Evolutionary conservation across 1,284 basidiomycete species (phyloP).

Genomic region (Trichosporon sp.): DNA sequence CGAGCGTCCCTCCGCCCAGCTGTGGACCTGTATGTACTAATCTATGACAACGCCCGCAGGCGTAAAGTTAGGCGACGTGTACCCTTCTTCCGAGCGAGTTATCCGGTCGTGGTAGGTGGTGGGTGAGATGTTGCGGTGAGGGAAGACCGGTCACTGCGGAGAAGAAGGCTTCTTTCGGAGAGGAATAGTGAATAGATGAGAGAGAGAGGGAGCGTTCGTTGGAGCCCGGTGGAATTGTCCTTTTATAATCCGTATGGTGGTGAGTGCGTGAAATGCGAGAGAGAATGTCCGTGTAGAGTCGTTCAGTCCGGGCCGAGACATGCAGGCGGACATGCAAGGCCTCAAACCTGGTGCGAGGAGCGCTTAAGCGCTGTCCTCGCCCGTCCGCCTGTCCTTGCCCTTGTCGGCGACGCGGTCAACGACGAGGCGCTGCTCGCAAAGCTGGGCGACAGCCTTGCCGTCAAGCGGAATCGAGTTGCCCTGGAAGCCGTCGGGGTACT

Average conservation of each 20-base stretch:
- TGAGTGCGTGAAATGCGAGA: conserved; percentile 3
- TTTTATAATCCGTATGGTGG: neutral
- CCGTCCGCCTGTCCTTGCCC: neutral
- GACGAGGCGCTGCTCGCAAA: conserved; percentile 52
- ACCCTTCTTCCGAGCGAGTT: neutral
- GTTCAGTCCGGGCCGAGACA: conserved; percentile 1
- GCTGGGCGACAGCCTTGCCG: conserved; percentile 55
- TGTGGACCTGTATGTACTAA: conserved; percentile 15
- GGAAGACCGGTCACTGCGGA: neutral
- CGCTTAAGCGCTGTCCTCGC: neutral
- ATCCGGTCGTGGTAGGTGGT: neutral
- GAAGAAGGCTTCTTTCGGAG: neutral
- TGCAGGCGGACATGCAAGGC: conserved; percentile 14
- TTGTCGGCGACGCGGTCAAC: conserved; percentile 37
- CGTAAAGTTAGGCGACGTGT: neutral
- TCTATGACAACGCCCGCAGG: conserved; percentile 18
- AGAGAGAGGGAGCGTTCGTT: neutral
- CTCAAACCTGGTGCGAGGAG: neutral
- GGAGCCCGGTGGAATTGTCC: neutral
- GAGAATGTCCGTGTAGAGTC: conserved; percentile 1
- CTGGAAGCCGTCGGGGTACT: conserved; percentile 57
- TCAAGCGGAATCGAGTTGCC: conserved; percentile 62
- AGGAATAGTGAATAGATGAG: neutral
- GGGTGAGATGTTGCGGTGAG: neutral
- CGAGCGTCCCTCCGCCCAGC: conserved; percentile 6